phyloP scores from a whole-genome alignment of 768 basidiomycete species.

The Mycena capillaripes region DNA sequence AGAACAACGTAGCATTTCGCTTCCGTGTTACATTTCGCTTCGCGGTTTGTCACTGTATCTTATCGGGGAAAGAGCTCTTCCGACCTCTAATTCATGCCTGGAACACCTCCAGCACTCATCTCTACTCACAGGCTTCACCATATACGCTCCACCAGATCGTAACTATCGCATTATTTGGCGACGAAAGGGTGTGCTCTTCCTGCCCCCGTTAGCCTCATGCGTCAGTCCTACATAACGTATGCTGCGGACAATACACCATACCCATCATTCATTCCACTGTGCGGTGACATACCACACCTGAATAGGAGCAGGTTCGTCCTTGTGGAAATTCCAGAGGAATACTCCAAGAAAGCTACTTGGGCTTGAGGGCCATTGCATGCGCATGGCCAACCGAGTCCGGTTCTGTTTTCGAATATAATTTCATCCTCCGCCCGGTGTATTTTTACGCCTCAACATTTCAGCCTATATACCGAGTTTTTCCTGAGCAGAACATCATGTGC shows the following conservation, averaged over 20 bases:
- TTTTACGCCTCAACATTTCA: too few species aligned
- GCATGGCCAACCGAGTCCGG: too few species aligned
- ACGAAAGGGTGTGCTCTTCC: not conserved
- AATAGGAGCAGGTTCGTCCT: not conserved
- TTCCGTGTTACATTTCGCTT: too few species aligned
- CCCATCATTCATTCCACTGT: not conserved
- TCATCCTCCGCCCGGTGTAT: too few species aligned
- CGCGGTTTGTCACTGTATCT: not conserved
- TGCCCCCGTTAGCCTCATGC: not conserved
- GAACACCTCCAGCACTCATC: not conserved
- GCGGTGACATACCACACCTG: not conserved
- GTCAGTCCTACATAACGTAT: constrained; percentile 13
- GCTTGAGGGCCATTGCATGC: too few species aligned
- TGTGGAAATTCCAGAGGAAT: not conserved
- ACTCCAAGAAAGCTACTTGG: too few species aligned
- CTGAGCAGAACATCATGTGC: too few species aligned
- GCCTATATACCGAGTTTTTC: too few species aligned
- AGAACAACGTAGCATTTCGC: too few species aligned
- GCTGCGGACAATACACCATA: not conserved
- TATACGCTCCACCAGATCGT: constrained; percentile 4
- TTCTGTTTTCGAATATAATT: too few species aligned
- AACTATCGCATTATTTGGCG: not conserved
- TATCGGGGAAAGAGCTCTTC: not conserved
- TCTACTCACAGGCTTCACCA: not conserved
- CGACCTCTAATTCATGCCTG: not conserved